Conservation (phyloP, 1,284 basidiomycete genomes). For the Ganoderma meredithae region DNA sequence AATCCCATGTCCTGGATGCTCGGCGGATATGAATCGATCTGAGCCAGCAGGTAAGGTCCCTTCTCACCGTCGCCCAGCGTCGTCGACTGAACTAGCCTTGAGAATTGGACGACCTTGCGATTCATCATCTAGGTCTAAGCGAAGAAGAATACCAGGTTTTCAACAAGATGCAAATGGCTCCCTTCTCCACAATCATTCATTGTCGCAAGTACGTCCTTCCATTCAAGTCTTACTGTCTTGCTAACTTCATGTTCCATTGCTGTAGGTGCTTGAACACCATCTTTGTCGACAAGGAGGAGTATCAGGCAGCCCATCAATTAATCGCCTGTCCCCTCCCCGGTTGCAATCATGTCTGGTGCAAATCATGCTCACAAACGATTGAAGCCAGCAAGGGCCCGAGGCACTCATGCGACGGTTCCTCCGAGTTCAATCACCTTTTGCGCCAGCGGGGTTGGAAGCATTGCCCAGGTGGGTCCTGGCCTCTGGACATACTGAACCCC, state of each 20-base stretch:
- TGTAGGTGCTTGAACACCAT: slow-evolving; percentile 53
- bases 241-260: not conserved
- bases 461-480: slow-evolving; percentile 54
- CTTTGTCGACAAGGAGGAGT: slow-evolving; percentile 57
- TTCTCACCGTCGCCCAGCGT: not conserved
- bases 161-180: slow-evolving; percentile 60
- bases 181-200: slow-evolving; percentile 59
- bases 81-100: too few species aligned
- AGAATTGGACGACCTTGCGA: slow-evolving; percentile 53
- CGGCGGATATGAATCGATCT: slow-evolving; percentile 35
- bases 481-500: too few species aligned
- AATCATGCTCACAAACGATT: slow-evolving; percentile 55
- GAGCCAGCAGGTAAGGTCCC: slow-evolving; percentile 47
- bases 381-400: slow-evolving; percentile 41
- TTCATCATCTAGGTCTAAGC: slow-evolving; percentile 57
- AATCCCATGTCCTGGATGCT: slow-evolving; percentile 66
- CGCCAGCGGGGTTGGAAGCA: slow-evolving; percentile 59
- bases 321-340: slow-evolving; percentile 53
- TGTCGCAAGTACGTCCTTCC: slow-evolving; percentile 52
- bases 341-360: slow-evolving; percentile 62
- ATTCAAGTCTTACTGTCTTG: not conserved
- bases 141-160: slow-evolving; percentile 55
- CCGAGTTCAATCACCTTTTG: slow-evolving; percentile 61
- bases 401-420: slow-evolving; percentile 65
- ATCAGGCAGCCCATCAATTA: slow-evolving; percentile 45